Conservation (phyloP, 2,329 filamentous ascomycete species). For the Colletotrichum shisoi region DNA sequence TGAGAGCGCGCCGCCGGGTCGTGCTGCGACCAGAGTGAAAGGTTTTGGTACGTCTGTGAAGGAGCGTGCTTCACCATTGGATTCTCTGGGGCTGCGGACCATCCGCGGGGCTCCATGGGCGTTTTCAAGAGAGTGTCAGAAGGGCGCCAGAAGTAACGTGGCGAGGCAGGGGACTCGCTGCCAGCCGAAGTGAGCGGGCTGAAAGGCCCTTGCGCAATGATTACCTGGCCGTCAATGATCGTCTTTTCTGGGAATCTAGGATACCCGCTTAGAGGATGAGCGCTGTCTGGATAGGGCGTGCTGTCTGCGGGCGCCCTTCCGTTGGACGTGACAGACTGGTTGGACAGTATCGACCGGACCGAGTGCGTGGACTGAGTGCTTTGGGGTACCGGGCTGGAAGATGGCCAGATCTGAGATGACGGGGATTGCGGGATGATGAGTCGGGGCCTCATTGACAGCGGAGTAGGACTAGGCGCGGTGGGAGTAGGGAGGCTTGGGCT, state of each 20-base stretch:
- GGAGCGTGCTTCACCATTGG: not conserved
- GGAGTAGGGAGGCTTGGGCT: slow-evolving; percentile 44
- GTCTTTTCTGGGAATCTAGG: slow-evolving; percentile 31
- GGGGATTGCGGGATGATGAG: slow-evolving; percentile 32
- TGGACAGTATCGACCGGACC: not conserved
- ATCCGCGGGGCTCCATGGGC: slow-evolving; percentile 35
- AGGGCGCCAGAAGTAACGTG: slow-evolving; percentile 42
- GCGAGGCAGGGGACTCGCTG: slow-evolving; percentile 38
- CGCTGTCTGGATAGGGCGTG: slow-evolving; percentile 38
- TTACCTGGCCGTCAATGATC: slow-evolving; percentile 41
- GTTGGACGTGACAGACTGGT: not conserved
- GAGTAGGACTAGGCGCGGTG: slow-evolving; percentile 49
- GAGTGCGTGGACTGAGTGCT: slow-evolving; percentile 10
- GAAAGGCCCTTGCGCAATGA: slow-evolving; percentile 24
- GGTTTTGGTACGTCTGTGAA: not conserved
- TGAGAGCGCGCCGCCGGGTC: slow-evolving; percentile 1
- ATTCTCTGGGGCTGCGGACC: slow-evolving; percentile 9
- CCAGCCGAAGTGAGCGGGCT: slow-evolving; percentile 41
- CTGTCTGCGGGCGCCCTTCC: slow-evolving; percentile 19
- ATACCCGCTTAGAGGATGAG: slow-evolving; percentile 40
- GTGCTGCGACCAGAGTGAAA: not conserved
- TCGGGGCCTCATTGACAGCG: slow-evolving; percentile 44
- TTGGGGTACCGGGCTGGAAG: not conserved
- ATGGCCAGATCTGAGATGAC: not conserved
- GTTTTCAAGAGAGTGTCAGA: slow-evolving; percentile 39